These are phyloP conservation scores for Microcyclospora pomicola DNA, from an alignment of 2,329 filamentous ascomycete genomes.

Conservation along the genomic window DNA sequence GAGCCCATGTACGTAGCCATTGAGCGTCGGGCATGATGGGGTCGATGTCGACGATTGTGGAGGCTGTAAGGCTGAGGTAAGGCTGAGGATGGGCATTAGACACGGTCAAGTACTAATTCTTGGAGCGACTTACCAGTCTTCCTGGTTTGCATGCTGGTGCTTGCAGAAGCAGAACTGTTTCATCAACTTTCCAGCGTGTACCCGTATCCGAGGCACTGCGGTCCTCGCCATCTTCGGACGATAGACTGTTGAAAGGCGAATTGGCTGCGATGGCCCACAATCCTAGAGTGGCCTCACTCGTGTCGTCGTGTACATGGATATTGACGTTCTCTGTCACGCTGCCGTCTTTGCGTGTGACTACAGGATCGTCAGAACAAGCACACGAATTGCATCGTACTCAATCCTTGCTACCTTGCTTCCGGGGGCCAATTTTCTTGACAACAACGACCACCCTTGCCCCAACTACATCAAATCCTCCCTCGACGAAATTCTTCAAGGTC, in stretches of 20 bases:
- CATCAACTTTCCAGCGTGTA: constrained; percentile 16
- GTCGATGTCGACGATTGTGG: constrained; percentile 42
- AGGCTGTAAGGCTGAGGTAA: constrained; percentile 25
- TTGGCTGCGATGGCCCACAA: constrained; percentile 39
- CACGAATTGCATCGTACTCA: not conserved
- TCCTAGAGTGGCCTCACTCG: constrained; percentile 38
- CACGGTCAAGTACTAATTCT: constrained; percentile 2
- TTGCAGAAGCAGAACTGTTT: constrained; percentile 20
- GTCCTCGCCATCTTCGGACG: not conserved
- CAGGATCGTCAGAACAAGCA: constrained; percentile 1
- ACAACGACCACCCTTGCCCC: constrained; percentile 42
- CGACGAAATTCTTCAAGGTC: constrained; percentile 42
- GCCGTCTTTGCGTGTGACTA: constrained; percentile 36
- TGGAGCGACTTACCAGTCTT: constrained; percentile 12
- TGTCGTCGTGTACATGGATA: constrained; percentile 45
- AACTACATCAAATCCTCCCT: constrained; percentile 39
- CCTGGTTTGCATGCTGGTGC: constrained; percentile 18
- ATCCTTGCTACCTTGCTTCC: constrained; percentile 31
- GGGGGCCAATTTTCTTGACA: constrained; percentile 42
- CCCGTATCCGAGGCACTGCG: not conserved
- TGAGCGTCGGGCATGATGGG: constrained; percentile 39
- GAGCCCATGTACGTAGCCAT: constrained; percentile 40
- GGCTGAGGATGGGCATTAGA: constrained; percentile 7
- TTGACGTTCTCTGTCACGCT: constrained; percentile 34
- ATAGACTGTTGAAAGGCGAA: constrained; percentile 9